Percentiles rank a stretch among this genome's conserved stretches.
Conservation (phyloP, 2,329 filamentous ascomycete species). For the Amylocarpus encephaloides region DNA sequence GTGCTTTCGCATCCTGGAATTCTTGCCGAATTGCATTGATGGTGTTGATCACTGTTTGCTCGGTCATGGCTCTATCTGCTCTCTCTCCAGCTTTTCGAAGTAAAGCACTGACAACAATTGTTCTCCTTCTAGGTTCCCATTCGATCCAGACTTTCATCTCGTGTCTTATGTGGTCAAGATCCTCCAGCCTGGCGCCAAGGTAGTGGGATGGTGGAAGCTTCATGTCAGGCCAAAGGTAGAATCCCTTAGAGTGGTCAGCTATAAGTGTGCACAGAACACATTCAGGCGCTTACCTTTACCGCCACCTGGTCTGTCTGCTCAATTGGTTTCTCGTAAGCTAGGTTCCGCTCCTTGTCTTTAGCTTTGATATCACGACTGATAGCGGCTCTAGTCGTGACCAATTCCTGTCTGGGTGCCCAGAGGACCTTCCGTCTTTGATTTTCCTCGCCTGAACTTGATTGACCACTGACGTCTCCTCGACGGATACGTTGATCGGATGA, state of each 20-base stretch:
- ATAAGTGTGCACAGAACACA: not conserved
- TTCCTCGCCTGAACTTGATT: no score
- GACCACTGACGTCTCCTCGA: no score
- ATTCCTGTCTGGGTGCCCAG: no score
- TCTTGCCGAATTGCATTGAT: conserved; percentile 22
- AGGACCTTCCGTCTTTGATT: no score
- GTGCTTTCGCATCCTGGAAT: conserved; percentile 17
- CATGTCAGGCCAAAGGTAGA: conserved; percentile 22
- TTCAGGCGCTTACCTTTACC: no score
- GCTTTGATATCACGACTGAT: no score
- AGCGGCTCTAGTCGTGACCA: no score
- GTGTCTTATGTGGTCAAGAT: conserved; percentile 18
- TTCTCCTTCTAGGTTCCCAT: conserved; percentile 10
- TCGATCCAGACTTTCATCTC: conserved; percentile 18
- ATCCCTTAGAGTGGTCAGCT: conserved; percentile 7
- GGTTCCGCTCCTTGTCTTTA: no score
- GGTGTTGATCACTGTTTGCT: not conserved
- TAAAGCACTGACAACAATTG: conserved; percentile 12
- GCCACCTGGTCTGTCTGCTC: no score
- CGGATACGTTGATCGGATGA: no score
- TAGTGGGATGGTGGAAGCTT: conserved; percentile 8
- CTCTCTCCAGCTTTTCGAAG: not conserved
- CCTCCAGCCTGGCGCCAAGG: conserved; percentile 18
- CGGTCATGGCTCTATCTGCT: conserved; percentile 5
- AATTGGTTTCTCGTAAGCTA: no score